Percentiles rank a stretch among this genome's conserved stretches.
Conservation (phyloP, 2,329 filamentous ascomycete genomes). For the Didymella glomerata region DNA sequence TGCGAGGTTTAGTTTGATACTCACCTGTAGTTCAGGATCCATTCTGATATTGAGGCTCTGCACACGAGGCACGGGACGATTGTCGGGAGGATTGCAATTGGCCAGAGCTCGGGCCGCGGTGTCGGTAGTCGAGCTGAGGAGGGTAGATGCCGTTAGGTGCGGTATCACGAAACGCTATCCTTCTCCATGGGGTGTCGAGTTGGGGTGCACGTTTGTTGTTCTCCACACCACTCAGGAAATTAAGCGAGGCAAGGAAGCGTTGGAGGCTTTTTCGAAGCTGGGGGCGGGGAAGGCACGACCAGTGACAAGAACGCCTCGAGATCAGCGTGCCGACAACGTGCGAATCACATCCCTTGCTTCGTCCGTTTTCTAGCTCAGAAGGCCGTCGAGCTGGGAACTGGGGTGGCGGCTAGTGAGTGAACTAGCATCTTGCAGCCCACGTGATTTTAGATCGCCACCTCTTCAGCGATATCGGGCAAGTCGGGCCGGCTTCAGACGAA, state of each 20-base stretch:
- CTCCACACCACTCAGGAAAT: slow-evolving; percentile 10
- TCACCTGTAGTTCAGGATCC: slow-evolving; percentile 20
- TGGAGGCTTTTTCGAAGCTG: slow-evolving; percentile 20
- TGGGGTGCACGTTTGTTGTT: slow-evolving; percentile 17
- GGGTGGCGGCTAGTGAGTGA: slow-evolving; percentile 6
- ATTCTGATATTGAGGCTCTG: slow-evolving; percentile 22
- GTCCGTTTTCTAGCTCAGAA: slow-evolving; percentile 7
- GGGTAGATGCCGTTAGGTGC: slow-evolving; percentile 5
- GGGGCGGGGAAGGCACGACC: slow-evolving; percentile 20
- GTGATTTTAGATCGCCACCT: background rate
- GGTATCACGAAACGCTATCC: slow-evolving; percentile 9
- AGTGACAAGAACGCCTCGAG: slow-evolving; percentile 21
- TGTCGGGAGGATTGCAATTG: slow-evolving; percentile 25
- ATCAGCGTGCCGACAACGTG: slow-evolving; percentile 27
- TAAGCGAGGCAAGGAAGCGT: slow-evolving; percentile 24
- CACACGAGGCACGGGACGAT: slow-evolving; percentile 12
- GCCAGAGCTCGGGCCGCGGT: slow-evolving; percentile 27
- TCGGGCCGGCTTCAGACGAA: slow-evolving; percentile 31
- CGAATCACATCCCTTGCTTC: slow-evolving; percentile 26
- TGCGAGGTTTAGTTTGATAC: slow-evolving; percentile 10
- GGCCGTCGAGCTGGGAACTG: background rate
- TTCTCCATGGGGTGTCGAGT: slow-evolving; percentile 24
- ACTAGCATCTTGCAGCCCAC: slow-evolving; percentile 7
- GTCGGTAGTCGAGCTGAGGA: slow-evolving; percentile 10
- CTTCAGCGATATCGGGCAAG: background rate